phyloP scores from a whole-genome alignment of 176 grass and related monocot species.

The Hsuehochloa calcarea region DNA sequence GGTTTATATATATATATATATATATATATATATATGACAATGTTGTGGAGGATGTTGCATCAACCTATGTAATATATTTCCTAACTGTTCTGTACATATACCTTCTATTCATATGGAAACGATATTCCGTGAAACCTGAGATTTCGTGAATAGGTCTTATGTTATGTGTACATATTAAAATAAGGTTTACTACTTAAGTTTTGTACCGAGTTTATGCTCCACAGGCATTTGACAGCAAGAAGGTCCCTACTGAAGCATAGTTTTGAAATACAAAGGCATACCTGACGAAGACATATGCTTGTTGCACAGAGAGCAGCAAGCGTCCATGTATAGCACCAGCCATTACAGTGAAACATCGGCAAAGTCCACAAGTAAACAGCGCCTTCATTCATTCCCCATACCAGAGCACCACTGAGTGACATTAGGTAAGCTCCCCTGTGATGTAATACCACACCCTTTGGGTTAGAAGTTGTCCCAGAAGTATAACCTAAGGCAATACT shows the following conservation, averaged over 20 bases:
- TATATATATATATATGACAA: not conserved
- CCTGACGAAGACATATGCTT: constrained; percentile 96
- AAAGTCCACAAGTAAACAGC: constrained; percentile 85
- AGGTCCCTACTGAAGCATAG: not conserved
- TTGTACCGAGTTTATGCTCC: not conserved
- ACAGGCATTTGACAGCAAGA: not conserved
- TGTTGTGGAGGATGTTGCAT: not conserved
- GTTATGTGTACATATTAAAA: not conserved
- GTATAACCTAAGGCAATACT: constrained; percentile 90
- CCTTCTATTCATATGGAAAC: not conserved
- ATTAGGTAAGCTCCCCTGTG: constrained; percentile 94
- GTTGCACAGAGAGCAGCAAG: constrained; percentile 80
- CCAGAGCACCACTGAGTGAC: constrained; percentile 59
- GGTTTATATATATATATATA: not conserved
- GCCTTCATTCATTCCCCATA: constrained; percentile 77
- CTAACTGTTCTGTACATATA: not conserved
- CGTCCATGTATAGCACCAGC: constrained; percentile 89
- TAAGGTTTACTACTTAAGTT: not conserved
- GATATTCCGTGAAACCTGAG: not conserved
- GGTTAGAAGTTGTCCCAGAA: constrained; percentile 80
- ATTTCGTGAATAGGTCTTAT: not conserved
- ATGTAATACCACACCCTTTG: constrained; percentile 87
- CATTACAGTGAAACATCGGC: constrained; percentile 96
- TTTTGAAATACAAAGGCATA: constrained; percentile 21
- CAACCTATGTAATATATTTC: not conserved